phyloP scores from a whole-genome alignment of 1,139 yeast genomes.

The Yamadazyma sp. region DNA sequence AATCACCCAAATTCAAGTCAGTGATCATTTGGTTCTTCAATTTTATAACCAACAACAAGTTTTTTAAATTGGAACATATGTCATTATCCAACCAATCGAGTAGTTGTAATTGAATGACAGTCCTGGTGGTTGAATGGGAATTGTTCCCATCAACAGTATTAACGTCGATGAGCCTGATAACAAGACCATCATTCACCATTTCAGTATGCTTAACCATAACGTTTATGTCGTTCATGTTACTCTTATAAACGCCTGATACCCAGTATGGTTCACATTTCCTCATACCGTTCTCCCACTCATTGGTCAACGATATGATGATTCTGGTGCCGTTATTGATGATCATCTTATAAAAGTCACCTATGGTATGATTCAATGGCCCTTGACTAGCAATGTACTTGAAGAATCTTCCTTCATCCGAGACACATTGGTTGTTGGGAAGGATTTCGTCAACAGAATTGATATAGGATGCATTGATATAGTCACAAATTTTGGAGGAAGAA shows the following conservation, averaged over 20 bases:
- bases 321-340: constrained; percentile 45
- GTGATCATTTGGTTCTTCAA: constrained; percentile 36
- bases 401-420: constrained; percentile 1
- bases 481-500: constrained; percentile 15
- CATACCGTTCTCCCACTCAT: constrained; percentile 52
- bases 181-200: constrained; percentile 19
- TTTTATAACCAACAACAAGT: constrained; percentile 40
- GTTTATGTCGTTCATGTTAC: constrained; percentile 32
- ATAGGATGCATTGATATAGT: constrained; percentile 26
- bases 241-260: constrained; percentile 45
- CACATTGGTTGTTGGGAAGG: neutral
- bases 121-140: constrained; percentile 21
- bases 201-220: constrained; percentile 27
- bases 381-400: constrained; percentile 75
- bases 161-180: constrained; percentile 28
- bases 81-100: constrained; percentile 58
- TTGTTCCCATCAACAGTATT: constrained; percentile 18
- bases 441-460: constrained; percentile 21
- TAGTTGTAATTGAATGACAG: constrained; percentile 49
- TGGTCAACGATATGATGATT: constrained; percentile 49
- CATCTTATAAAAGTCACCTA: constrained; percentile 81
- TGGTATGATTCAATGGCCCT: constrained; percentile 76
- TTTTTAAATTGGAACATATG: constrained; percentile 35
- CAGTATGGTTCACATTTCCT: constrained; percentile 58
- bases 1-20: constrained; percentile 14